These are phyloP conservation scores for Kodamaea sp. DNA, from an alignment of 1,139 yeast species.

Conservation along the genomic window DNA sequence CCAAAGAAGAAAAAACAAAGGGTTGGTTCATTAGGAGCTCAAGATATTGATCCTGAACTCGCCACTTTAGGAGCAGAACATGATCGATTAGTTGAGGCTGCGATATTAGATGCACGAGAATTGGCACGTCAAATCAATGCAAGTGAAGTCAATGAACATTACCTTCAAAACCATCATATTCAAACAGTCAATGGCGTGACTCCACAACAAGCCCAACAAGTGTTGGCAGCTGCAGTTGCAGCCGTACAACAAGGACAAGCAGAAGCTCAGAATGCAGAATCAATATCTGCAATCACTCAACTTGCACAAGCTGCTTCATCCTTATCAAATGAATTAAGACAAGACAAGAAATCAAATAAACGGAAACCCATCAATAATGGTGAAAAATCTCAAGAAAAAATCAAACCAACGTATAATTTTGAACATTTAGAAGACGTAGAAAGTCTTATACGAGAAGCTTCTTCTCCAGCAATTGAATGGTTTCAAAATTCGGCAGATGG, in stretches of 20 bases:
- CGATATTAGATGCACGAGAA: slow-evolving; percentile 62
- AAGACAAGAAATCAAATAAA: slow-evolving; percentile 10
- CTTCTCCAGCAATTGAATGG: slow-evolving; percentile 36
- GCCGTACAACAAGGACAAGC: slow-evolving; percentile 19
- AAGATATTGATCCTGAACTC: slow-evolving; percentile 61
- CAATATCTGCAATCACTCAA: slow-evolving; percentile 27
- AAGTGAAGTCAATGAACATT: slow-evolving; percentile 8
- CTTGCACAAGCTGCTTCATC: slow-evolving; percentile 33
- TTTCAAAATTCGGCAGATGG: slow-evolving; percentile 30
- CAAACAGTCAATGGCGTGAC: slow-evolving; percentile 13
- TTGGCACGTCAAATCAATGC: slow-evolving; percentile 44
- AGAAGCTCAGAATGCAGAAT: slow-evolving; percentile 5
- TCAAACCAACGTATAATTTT: slow-evolving; percentile 20
- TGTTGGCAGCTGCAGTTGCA: slow-evolving; percentile 23
- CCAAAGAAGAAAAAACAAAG: slow-evolving; percentile 9
- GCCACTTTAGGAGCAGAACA: slow-evolving; percentile 45
- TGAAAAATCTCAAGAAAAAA: slow-evolving; percentile 1
- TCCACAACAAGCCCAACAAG: slow-evolving; percentile 18
- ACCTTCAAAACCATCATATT: slow-evolving; percentile 3
- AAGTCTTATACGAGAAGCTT: slow-evolving; percentile 34
- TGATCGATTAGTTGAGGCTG: slow-evolving; percentile 63
- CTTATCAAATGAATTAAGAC: slow-evolving; percentile 12
- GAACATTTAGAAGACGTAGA: slow-evolving; percentile 30
- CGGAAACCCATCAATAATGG: slow-evolving; percentile 8
- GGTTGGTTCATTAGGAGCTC: slow-evolving; percentile 8